phyloP scores from a whole-genome alignment of 2,329 filamentous ascomycete genomes.

The Grosmannia clavigera region DNA sequence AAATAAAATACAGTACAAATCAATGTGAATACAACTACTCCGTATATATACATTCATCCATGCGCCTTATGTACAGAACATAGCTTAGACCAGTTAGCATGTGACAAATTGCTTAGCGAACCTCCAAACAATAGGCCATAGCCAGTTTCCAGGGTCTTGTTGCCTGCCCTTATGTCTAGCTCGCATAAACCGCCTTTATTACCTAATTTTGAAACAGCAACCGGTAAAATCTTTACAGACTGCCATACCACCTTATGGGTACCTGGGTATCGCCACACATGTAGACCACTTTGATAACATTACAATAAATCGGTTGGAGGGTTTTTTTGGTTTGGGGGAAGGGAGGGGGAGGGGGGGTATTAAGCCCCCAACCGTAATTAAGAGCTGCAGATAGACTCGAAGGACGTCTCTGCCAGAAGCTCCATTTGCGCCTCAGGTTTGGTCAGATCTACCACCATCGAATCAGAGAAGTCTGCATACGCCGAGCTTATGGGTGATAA shows the following conservation, averaged over 20 bases:
- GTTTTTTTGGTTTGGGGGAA: too few relatives aligned
- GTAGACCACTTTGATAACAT: not conserved
- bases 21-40: too few relatives aligned
- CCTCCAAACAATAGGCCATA: not conserved
- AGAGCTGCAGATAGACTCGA: not conserved
- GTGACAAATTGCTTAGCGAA: not conserved
- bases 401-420: not conserved
- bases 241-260: not conserved
- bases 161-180: not conserved
- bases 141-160: not conserved
- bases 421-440: not conserved
- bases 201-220: not conserved
- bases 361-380: not conserved
- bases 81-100: too few relatives aligned
- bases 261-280: not conserved
- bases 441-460: not conserved
- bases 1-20: not conserved
- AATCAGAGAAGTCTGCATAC: not conserved
- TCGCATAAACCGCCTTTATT: not conserved
- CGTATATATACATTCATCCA: too few relatives aligned
- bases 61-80: too few relatives aligned
- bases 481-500: not conserved
- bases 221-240: not conserved
- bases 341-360: too few relatives aligned
- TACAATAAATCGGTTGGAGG: not conserved